These are phyloP conservation scores for Chimonanthus salicifolius DNA, from an alignment of 164 flowering plant species.

Conservation along the genomic window DNA sequence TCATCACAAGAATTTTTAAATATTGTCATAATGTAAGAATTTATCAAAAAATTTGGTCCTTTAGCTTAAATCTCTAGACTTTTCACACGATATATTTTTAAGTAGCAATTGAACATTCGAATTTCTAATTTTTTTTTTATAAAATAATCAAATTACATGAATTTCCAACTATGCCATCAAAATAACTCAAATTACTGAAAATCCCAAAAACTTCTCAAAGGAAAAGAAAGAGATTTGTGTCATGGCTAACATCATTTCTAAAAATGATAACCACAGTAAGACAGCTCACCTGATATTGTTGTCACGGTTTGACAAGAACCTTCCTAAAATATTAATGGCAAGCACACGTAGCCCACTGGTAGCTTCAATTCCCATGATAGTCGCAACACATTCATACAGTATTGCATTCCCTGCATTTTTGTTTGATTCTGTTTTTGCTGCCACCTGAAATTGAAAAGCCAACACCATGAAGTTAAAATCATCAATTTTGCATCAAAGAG, in stretches of 20 bases:
- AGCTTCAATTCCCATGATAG: conserved; percentile 96
- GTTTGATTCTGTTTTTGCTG: conserved; percentile 94
- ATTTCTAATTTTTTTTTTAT: too few species aligned
- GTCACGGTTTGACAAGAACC: conserved; percentile 97
- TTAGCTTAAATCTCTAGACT: too few species aligned
- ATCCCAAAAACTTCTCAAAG: background rate
- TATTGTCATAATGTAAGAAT: too few species aligned
- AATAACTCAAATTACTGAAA: background rate
- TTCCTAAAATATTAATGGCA: conserved; percentile 96
- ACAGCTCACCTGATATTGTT: conserved; percentile 85
- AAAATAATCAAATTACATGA: too few species aligned
- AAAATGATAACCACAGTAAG: conserved; percentile 1
- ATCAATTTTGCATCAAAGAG: background rate
- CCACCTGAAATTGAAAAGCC: conserved; percentile 50
- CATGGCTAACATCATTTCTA: background rate
- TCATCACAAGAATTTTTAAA: too few species aligned
- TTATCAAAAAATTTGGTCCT: too few species aligned
- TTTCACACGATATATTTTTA: too few species aligned
- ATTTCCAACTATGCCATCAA: background rate
- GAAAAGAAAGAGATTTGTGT: background rate
- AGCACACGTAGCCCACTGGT: conserved; percentile 96
- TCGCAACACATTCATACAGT: conserved; percentile 93
- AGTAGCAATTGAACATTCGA: too few species aligned
- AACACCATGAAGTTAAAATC: background rate
- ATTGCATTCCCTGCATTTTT: conserved; percentile 99